phyloP scores from a whole-genome alignment of 208 protist species.

The Leishmania major region DNA sequence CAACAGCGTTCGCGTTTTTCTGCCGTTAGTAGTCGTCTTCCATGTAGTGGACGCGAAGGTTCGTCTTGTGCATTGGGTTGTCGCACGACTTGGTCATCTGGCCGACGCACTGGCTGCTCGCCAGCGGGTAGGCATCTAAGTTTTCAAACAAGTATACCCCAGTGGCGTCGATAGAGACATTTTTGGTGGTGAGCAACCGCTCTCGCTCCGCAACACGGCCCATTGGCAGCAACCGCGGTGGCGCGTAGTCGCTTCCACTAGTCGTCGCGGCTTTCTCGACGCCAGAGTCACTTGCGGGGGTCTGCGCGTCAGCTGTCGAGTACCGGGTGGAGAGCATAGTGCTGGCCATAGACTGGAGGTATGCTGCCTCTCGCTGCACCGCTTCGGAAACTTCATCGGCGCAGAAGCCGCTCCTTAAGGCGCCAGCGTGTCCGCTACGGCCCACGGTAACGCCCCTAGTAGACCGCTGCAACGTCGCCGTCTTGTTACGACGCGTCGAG shows the following conservation, averaged over 20 bases:
- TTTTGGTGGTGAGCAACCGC: slow-evolving; percentile 75
- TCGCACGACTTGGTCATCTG: slow-evolving; percentile 60
- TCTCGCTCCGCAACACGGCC: slow-evolving; percentile 65
- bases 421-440: not conserved
- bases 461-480: slow-evolving; percentile 40
- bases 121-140: slow-evolving; percentile 66
- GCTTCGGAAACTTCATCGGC: slow-evolving; percentile 18
- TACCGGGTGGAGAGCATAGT: slow-evolving; percentile 10
- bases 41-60: slow-evolving; percentile 65
- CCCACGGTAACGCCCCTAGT: slow-evolving; percentile 23
- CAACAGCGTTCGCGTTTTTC: not conserved
- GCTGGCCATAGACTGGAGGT: slow-evolving; percentile 27
- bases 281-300: not conserved
- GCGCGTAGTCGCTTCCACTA: slow-evolving; percentile 33
- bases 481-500: slow-evolving; percentile 35
- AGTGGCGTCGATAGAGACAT: slow-evolving; percentile 81
- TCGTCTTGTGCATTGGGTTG: slow-evolving; percentile 78
- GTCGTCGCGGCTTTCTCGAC: not conserved
- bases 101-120: slow-evolving; percentile 63
- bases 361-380: slow-evolving; percentile 23
- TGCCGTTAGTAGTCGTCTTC: slow-evolving; percentile 35
- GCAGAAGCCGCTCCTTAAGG: not conserved
- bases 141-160: slow-evolving; percentile 58
- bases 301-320: not conserved
- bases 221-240: slow-evolving; percentile 57